Percentiles rank a stretch among this genome's conserved stretches.
phyloP scores from a whole-genome alignment of 202 grass and related monocot genomes.

The Panicum hallii region DNA sequence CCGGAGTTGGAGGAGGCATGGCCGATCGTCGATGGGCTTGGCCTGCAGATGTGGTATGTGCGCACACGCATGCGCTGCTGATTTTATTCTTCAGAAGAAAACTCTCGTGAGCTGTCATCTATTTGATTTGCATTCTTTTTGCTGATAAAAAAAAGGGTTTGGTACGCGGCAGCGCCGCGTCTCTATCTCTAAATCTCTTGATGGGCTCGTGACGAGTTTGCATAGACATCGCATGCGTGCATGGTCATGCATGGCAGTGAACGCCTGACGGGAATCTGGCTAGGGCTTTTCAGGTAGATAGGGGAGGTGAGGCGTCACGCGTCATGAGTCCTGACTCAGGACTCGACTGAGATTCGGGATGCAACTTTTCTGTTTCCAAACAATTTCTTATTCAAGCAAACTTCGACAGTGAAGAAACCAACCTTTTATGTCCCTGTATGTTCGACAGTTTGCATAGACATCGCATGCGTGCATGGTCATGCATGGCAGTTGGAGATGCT shows the following conservation, averaged over 20 bases:
- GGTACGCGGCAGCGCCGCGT: background rate
- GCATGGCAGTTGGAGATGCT: background rate
- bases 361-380: background rate
- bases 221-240: constrained; percentile 18
- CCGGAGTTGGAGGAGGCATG: constrained; percentile 2
- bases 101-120: background rate
- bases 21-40: background rate
- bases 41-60: background rate
- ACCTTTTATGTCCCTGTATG: background rate
- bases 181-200: constrained; percentile 7
- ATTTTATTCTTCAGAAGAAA: background rate
- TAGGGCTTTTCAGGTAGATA: background rate
- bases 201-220: background rate
- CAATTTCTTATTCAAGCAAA: background rate
- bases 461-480: no score
- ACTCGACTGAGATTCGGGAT: background rate
- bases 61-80: background rate
- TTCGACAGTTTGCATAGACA: no score
- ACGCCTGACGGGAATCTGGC: background rate
- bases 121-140: background rate
- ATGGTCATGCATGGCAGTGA: constrained; percentile 18
- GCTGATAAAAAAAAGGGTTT: background rate
- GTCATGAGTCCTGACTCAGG: no score
- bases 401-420: background rate
- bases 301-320: background rate